Base-by-base conservation (phyloP, 2,329 filamentous ascomycete species). In the Keithomyces neogunnii region DNA sequence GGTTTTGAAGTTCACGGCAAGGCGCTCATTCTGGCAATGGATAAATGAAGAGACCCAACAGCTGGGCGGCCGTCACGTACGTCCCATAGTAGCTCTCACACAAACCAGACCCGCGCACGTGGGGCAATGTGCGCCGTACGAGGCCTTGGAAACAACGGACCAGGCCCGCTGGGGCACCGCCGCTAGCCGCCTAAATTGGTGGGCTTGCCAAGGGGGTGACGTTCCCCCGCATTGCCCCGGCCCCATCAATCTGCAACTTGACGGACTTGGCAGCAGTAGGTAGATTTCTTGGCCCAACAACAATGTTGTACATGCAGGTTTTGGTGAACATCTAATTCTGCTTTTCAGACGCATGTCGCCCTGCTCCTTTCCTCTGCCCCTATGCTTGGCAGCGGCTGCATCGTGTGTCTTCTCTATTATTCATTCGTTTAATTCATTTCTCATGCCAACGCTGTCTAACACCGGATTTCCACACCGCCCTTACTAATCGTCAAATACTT, bases 401-500 rank as follows among this genome's bases (percentile, higher is more conserved):
- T 40, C n/a, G n/a, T 40, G 5, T 8, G 5, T 26, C 26, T 5
- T 44, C 32, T 2, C 2, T 3, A 30, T 29, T 9, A 30, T 39
- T 11, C 13, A 30, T 29, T 38, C 51, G 7, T 47, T 30, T 28
- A 42, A 39, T 47, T 45, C 51, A 39, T 45, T 48, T 19, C 35
- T 29, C 19, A 39, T 28, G 26, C 42, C 36, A 26, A 36, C 32
- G 30, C 26, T 31, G 9, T 52, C 56, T 60, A 82, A 63, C 82
- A 85, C 59, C 82, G 72, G 58, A 83, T 75, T 66, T 86, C 82
- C 42, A 85, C 73, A 28, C 82, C 82, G 11, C 78, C 77, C 56
- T 81, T 81, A 62, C 82, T 85, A 47, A 85, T 74, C 13, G 91
- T 96, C 60, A 99, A 67, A 69, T 99, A 99, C 71, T 99, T 99